Base-by-base conservation (phyloP, 2,329 filamentous ascomycete genomes). In the Camptophora hylomeconis region DNA sequence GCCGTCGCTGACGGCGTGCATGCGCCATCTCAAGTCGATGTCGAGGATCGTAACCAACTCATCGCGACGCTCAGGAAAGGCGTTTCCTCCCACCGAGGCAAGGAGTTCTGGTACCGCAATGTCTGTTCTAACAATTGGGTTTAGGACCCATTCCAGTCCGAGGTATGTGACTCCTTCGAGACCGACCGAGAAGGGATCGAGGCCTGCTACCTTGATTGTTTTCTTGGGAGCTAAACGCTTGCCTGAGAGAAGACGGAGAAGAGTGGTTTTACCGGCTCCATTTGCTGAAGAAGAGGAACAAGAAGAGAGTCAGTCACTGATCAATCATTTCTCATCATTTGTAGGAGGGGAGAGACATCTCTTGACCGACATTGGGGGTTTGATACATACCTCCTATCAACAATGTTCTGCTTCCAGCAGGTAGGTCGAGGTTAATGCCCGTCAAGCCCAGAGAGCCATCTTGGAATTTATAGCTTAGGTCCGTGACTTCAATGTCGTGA, bases 111-210 rank as follows among this genome's bases (percentile, higher is more conserved):
- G 70, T 3, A 98, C 87, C 35, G 82, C 83, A 44, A 98, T 93
- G 56, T 98, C 89, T 17, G 79, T 92, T 28, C 87, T 80, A 26
- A 95, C 89, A 46, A 95, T 92, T 26, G 81, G 82, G 62, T 95
- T 95, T 7, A 98, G 70, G 3, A 95, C 89, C 89, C 89, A 98
- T 64, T 98, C 89, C 1, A 94, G 72, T 1, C 89, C 89, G 5
- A 98, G 78, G 56, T 98, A 98, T 13, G 87, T 95, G 17, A 98
- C 87, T 38, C 89, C 89, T 57, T 93, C 81, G 16, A 94, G 72
- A 7, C 77, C 74, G 19, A 84, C 70, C 53, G 82, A 80, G 70
- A 98, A 98, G 6, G 89, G 89, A 56, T 98, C 89, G 26, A 82
- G 72, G 39, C 80, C 82, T 26, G 72, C 78, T 38, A 98, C 76